phyloP scores from a whole-genome alignment of 2,329 filamentous ascomycete species.

The Leptographium procerum region DNA sequence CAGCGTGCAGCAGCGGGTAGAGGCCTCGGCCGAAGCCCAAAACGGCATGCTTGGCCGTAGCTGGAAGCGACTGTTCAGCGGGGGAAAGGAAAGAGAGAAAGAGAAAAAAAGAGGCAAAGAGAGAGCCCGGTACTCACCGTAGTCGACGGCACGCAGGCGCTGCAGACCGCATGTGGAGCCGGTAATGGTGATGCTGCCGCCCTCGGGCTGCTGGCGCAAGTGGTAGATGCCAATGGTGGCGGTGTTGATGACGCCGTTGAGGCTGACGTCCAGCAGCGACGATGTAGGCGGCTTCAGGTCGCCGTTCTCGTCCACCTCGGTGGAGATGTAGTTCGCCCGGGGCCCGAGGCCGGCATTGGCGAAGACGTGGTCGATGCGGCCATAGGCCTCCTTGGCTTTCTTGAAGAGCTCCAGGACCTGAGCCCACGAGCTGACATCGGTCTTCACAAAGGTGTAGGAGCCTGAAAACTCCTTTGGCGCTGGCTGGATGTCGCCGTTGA shows the following conservation, averaged over 20 bases:
- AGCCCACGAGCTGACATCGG: background rate
- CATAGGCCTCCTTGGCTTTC: background rate
- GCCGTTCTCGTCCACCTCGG: background rate
- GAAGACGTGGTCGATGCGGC: conserved; percentile 1
- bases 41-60: background rate
- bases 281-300: background rate
- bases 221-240: conserved; percentile 1
- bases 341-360: conserved; percentile 1
- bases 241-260: conserved; percentile 4
- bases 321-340: background rate
- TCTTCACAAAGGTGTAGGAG: background rate
- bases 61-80: too few relatives aligned
- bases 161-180: conserved; percentile 1
- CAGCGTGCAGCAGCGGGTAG: background rate
- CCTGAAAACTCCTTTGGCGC: background rate
- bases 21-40: background rate
- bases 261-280: background rate
- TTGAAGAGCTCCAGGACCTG: background rate
- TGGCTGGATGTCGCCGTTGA: background rate
- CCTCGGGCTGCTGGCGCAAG: background rate
- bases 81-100: background rate
- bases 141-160: conserved; percentile 1
- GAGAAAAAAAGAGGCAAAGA: too few relatives aligned
- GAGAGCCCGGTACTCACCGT: background rate
- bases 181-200: conserved; percentile 1